Base-by-base conservation (phyloP, 164 flowering plant genomes). In the Berberis thunbergii region DNA sequence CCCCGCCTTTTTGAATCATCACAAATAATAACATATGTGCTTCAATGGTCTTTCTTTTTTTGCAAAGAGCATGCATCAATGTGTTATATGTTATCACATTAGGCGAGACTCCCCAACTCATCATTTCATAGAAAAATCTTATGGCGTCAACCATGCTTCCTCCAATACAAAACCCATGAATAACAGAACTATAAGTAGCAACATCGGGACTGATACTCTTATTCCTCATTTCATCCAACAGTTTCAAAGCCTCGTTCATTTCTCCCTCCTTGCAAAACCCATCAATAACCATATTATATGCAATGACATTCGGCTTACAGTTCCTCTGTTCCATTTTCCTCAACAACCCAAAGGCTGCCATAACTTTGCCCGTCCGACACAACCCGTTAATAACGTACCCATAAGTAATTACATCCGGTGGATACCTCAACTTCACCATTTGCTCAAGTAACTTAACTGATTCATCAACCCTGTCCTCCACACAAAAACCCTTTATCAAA, bases 311-410 rank as follows among this genome's bases (percentile, higher is more conserved):
- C 3, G 54, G 50, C 8, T 5, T 42, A 12, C 65, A 65, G 2
- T 43, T 7, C 40, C 49, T 10, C 43, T 39, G 43, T 41, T 41
- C 49, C 60, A 65, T 60, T 44, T 49, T 7, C 62, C 7, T 54
- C 9, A 63, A 65, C 64, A 72, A 64, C 41, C 38, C n/a, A 42
- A 50, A 44, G 1, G 63, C 66, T 42, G 13, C 41, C 40, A 13
- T 13, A 13, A 57, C n/a, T 2, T 8, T 45, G 5, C 73, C 66
- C 9, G 5, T 54, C 12, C 59, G 67, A 62, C 79, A 76, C 49
- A 73, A 70, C 1, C 65, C 63, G 13, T 67, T 59, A 4, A 76
- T 60, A 0, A 76, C 9, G 0, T 63, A 58, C 6, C 59, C 69
- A 56, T 67, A 73, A 1, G 72, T 66, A 6, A 65, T 39, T 1